Conservation (phyloP, 345 rosid genomes). For the Leavenworthia alabamica region DNA sequence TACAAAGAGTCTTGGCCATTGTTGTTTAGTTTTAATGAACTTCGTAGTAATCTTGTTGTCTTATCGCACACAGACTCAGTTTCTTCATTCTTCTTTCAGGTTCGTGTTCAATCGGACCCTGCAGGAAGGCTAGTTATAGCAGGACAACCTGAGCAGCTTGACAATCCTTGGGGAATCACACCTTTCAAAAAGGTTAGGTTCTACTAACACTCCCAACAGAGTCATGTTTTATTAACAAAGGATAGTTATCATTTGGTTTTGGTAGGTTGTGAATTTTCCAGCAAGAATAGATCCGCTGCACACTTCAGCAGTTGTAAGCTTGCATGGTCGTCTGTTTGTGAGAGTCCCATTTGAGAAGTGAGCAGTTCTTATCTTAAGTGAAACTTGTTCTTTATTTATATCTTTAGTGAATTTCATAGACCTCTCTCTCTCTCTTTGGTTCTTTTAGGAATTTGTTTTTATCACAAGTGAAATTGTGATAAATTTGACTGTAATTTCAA, state of each 20-base stretch:
- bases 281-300: conserved; percentile 75
- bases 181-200: conserved; percentile 72
- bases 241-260: not conserved
- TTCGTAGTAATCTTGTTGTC: not conserved
- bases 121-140: conserved; percentile 86
- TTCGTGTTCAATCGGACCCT: conserved; percentile 89
- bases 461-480: too few relatives aligned
- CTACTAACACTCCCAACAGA: conserved; percentile 1
- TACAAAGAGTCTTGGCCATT: not conserved
- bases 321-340: conserved; percentile 74
- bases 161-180: conserved; percentile 94
- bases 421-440: not conserved
- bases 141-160: conserved; percentile 83
- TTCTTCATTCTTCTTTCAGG: conserved; percentile 36
- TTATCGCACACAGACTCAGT: not conserved
- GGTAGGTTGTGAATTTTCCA: conserved; percentile 72
- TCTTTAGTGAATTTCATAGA: too few relatives aligned
- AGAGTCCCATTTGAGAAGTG: conserved; percentile 67
- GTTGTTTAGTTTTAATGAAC: not conserved
- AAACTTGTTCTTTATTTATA: not conserved
- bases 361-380: conserved; percentile 4
- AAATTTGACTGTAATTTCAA: too few relatives aligned
- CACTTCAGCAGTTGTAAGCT: conserved; percentile 81
- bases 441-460: conserved; percentile 15
- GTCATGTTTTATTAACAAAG: not conserved